Evolutionary conservation across 2,329 filamentous ascomycete species (phyloP), one percentile per base, ranked within the genome.

Genomic region (Penicillium sp.): DNA sequence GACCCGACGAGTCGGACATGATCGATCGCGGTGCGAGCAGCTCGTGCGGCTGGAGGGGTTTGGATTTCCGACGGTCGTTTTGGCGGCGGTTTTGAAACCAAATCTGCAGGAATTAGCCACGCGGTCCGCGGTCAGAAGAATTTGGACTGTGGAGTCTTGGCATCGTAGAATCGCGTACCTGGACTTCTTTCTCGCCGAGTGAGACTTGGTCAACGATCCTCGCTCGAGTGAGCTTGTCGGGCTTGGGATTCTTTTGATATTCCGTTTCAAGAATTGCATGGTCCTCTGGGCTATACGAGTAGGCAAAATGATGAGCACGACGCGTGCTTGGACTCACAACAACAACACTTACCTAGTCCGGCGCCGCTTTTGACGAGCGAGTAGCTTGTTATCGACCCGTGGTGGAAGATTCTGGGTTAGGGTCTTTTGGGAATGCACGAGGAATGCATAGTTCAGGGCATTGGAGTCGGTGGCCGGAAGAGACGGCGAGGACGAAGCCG

Each of bases 81-180:
- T 96, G 90, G 50, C 90, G 78, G 57, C 88, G 80, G 59, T 95
- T 95, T 59, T 95, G 90, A 67, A 95, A 95, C 90, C 90, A 96
- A 54, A 95, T 95, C 90, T 95, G 45, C 37, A 35, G 15, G 27
- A 44, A 30, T 47, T 17, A 49, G 44, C 28, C 30, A 29, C 17
- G 30, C 39, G 40, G 43, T 40, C 33, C 29, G 30, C 39, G 36
- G 35, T 39, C 36, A 47, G 40, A 34, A 26, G 39, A 39, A 31
- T 22, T 35, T 46, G 55, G 51, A 39, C 14, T 12, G 50, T 51
- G 44, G 42, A 30, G 39, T 47, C 39, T 45, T 48, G 34, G 33
- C 38, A 44, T 45, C 41, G 39, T 48, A 33, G 33, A 37, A 44
- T 45, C 41, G 39, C 82, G 65, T 70, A 95, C 90, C 80, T 95